Percentiles rank a stretch among this genome's conserved stretches.
These are phyloP conservation scores for Lactuca saligna DNA, from an alignment of 129 eudicot genomes.

Conservation along the genomic window DNA sequence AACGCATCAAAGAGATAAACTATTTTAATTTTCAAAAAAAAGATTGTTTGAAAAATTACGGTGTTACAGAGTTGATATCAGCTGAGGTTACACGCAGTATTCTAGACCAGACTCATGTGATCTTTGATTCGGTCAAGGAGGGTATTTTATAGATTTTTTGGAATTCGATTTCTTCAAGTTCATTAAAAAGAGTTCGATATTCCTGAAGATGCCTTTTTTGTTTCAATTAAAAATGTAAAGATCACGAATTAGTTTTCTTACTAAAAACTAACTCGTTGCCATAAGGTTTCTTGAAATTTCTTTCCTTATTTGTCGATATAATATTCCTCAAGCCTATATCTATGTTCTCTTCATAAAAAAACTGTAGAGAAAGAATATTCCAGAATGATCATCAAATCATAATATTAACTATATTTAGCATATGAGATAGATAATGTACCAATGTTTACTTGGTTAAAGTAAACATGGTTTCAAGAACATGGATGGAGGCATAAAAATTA, in stretches of 20 bases:
- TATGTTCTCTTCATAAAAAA: conserved; percentile 18
- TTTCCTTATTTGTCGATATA: neutral
- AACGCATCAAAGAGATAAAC: too few species aligned
- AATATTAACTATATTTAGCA: neutral
- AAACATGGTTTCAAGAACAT: conserved; percentile 38
- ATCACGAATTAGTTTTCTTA: neutral
- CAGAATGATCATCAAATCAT: neutral
- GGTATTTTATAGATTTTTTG: conserved; percentile 20
- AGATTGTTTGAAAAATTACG: too few species aligned
- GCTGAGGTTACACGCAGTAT: too few species aligned
- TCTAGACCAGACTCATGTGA: too few species aligned
- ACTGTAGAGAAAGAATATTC: conserved; percentile 11
- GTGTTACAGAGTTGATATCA: too few species aligned
- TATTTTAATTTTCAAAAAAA: too few species aligned
- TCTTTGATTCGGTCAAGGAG: too few species aligned
- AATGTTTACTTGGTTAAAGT: conserved; percentile 22
- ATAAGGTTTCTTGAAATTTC: neutral
- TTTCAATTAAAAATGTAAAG: conserved; percentile 8
- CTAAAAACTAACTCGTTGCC: neutral
- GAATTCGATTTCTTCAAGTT: conserved; percentile 38
- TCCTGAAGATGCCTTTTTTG: conserved; percentile 36
- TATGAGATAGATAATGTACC: conserved; percentile 3
- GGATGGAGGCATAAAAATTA: conserved; percentile 25
- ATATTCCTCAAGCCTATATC: neutral
- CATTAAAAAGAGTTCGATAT: conserved; percentile 42